These are phyloP conservation scores for Kodamaea ohmeri DNA, from an alignment of 1,139 yeast species.

Conservation along the genomic window DNA sequence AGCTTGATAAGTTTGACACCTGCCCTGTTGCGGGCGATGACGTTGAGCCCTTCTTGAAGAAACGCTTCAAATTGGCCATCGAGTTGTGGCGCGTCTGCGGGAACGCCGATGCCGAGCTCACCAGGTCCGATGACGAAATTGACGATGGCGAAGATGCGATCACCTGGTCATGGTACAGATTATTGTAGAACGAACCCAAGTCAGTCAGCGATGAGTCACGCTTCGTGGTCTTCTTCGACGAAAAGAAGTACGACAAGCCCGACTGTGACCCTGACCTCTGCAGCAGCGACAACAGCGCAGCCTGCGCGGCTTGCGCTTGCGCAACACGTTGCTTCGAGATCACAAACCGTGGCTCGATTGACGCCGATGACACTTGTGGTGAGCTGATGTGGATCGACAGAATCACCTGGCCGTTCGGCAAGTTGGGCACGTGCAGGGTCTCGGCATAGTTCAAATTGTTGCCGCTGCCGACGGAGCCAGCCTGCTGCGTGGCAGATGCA, in stretches of 20 bases:
- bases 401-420: slow-evolving; percentile 54
- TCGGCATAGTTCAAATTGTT: not conserved
- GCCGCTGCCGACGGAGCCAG: not conserved
- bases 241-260: slow-evolving; percentile 48
- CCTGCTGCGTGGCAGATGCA: not conserved
- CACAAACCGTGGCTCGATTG: slow-evolving; percentile 70
- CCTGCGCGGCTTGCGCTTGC: slow-evolving; percentile 47
- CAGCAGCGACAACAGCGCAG: slow-evolving; percentile 31
- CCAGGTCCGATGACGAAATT: slow-evolving; percentile 38
- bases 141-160: slow-evolving; percentile 41
- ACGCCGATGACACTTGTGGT: slow-evolving; percentile 54
- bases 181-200: slow-evolving; percentile 46
- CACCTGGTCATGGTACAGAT: slow-evolving; percentile 35
- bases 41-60: slow-evolving; percentile 51
- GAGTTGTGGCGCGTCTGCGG: slow-evolving; percentile 56
- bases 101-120: slow-evolving; percentile 8
- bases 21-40: slow-evolving; percentile 26
- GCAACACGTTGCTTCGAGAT: slow-evolving; percentile 71
- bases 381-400: slow-evolving; percentile 64
- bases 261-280: slow-evolving; percentile 46
- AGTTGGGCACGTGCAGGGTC: slow-evolving; percentile 39
- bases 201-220: slow-evolving; percentile 37
- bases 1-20: slow-evolving; percentile 39
- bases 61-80: slow-evolving; percentile 67
- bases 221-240: slow-evolving; percentile 23